Evolutionary conservation across 2,329 filamentous ascomycete species (phyloP).

Genomic region (Ascochyta rabiei): DNA sequence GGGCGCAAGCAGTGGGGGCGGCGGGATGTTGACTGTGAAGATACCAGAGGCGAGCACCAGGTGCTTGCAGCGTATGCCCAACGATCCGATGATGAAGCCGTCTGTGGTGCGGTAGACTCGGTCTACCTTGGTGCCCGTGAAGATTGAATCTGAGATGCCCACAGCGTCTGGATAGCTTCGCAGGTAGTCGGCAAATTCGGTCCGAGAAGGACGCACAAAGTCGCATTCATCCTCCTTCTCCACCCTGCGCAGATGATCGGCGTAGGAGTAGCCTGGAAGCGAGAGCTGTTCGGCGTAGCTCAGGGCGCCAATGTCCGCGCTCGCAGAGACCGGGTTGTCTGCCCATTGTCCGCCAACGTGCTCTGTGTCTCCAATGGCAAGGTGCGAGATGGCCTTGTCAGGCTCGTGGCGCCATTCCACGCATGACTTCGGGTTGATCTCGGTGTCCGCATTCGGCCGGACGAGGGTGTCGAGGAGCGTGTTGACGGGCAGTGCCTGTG

Average conservation of each 20-base stretch:
- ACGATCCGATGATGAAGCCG: slow-evolving; percentile 59
- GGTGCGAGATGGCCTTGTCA: slow-evolving; percentile 58
- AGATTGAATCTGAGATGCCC: slow-evolving; percentile 57
- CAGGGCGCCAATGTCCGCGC: slow-evolving; percentile 63
- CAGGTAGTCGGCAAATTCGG: slow-evolving; percentile 62
- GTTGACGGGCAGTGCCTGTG: slow-evolving; percentile 65
- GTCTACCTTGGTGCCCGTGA: slow-evolving; percentile 50
- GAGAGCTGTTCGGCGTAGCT: slow-evolving; percentile 68
- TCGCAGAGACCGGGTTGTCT: slow-evolving; percentile 58
- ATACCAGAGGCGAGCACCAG: slow-evolving; percentile 65
- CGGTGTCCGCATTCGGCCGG: slow-evolving; percentile 64
- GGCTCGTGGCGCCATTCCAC: slow-evolving; percentile 61
- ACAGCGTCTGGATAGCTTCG: slow-evolving; percentile 60
- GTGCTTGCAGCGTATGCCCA: slow-evolving; percentile 60
- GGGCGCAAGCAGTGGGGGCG: slow-evolving; percentile 57
- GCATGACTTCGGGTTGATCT: slow-evolving; percentile 59
- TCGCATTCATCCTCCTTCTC: slow-evolving; percentile 51
- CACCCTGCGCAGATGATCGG: slow-evolving; percentile 56
- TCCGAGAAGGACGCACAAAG: slow-evolving; percentile 61
- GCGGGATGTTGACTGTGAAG: slow-evolving; percentile 61
- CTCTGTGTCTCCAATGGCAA: slow-evolving; percentile 59
- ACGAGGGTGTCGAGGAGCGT: slow-evolving; percentile 65
- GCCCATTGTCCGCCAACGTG: slow-evolving; percentile 66
- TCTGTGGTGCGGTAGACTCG: slow-evolving; percentile 52
- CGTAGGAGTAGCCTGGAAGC: slow-evolving; percentile 64